A percentile compares a stretch with the other conserved stretches of the same genome.
Conservation (phyloP, 257 asterid species). For the Linderniella brevidens region DNA sequence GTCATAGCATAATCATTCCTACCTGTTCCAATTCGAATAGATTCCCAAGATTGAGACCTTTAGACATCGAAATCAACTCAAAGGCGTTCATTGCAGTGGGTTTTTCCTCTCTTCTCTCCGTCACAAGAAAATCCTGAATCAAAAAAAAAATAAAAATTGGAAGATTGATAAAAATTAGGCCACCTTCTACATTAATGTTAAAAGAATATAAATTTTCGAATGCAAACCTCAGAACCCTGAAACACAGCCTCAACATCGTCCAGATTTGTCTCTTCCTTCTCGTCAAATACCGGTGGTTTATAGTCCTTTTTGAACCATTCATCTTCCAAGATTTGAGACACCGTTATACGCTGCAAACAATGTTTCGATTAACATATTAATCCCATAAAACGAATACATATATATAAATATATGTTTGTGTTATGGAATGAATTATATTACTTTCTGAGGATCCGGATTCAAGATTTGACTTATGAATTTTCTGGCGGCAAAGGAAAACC, state of each 20-base stretch:
- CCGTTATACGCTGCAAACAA: constrained; percentile 48
- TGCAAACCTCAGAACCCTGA: constrained; percentile 60
- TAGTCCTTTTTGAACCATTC: constrained; percentile 88
- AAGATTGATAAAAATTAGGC: too few relatives aligned
- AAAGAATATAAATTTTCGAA: too few relatives aligned
- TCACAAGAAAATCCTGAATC: constrained; percentile 66
- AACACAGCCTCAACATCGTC: constrained; percentile 97
- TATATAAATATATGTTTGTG: too few relatives aligned
- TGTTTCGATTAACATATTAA: background rate
- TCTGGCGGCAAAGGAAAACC: constrained; percentile 82
- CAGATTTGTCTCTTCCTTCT: constrained; percentile 62
- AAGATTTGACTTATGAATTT: constrained; percentile 63
- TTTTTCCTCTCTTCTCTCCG: constrained; percentile 67
- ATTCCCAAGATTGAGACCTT: constrained; percentile 87
- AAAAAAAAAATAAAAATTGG: too few relatives aligned
- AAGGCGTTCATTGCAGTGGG: constrained; percentile 95
- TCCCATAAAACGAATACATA: too few relatives aligned
- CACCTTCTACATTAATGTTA: too few relatives aligned
- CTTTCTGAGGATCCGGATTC: constrained; percentile 78
- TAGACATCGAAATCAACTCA: constrained; percentile 89
- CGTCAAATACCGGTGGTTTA: constrained; percentile 56
- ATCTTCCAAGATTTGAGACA: constrained; percentile 65
- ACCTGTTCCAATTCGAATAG: constrained; percentile 79
- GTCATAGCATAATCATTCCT: too few relatives aligned
- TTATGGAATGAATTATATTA: constrained; percentile 12